phyloP scores from a whole-genome alignment of 768 basidiomycete genomes.

The Naganishia randhawae region DNA sequence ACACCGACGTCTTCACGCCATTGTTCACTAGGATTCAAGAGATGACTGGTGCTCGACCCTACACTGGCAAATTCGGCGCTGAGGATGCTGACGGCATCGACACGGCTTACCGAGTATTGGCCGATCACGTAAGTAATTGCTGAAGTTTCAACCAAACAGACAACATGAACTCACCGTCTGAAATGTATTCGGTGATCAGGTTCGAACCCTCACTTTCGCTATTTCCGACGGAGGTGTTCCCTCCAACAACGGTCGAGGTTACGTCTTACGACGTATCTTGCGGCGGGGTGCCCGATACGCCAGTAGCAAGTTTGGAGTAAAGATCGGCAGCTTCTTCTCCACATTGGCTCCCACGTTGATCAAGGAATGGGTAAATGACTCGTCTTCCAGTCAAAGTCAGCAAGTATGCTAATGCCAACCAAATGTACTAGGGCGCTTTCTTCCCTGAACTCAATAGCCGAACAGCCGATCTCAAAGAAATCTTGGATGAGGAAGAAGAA shows the following conservation, averaged over 20 bases:
- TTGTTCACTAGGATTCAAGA: conserved; percentile 83
- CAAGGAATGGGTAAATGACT: conserved; percentile 56
- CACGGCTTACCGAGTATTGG: conserved; percentile 93
- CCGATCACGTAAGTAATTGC: conserved; percentile 68
- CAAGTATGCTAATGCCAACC: conserved; percentile 58
- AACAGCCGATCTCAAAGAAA: conserved; percentile 79
- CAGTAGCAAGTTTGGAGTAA: conserved; percentile 86
- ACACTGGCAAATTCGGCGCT: conserved; percentile 85
- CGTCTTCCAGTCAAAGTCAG: too few species aligned
- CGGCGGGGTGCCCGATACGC: conserved; percentile 92
- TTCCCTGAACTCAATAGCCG: conserved; percentile 92
- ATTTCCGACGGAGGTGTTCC: conserved; percentile 95
- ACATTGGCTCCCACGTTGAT: conserved; percentile 83
- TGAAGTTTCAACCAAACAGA: background rate
- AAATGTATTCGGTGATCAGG: background rate
- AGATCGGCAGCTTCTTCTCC: conserved; percentile 92
- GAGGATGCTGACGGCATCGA: conserved; percentile 94
- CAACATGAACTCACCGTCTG: background rate
- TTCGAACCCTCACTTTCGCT: conserved; percentile 85
- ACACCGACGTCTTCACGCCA: conserved; percentile 90
- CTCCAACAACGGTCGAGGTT: conserved; percentile 92
- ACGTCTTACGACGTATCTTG: conserved; percentile 90
- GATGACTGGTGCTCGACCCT: conserved; percentile 80
- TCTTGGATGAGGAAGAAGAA: conserved; percentile 94
- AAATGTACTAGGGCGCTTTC: conserved; percentile 45